Conservation (phyloP, 2,329 filamentous ascomycete genomes). For the Fusarium oxysporum region DNA sequence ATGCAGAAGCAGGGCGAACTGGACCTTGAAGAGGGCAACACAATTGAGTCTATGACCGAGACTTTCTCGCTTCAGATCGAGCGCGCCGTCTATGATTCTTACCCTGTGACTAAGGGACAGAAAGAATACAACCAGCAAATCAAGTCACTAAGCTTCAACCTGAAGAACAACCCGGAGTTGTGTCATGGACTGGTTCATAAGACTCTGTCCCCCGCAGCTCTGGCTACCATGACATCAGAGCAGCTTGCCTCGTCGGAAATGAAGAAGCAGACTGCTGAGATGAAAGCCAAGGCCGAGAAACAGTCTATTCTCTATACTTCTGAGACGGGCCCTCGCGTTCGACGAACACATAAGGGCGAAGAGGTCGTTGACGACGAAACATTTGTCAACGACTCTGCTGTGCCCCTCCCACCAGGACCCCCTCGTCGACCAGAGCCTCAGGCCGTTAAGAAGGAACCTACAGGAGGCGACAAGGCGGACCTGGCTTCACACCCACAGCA, state of each 20-base stretch:
- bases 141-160: conserved; percentile 83
- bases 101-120: conserved; percentile 59
- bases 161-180: conserved; percentile 88
- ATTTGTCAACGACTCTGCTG: conserved; percentile 52
- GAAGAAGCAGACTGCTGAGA: conserved; percentile 79
- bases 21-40: conserved; percentile 71
- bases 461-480: conserved; percentile 39
- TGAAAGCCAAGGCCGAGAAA: conserved; percentile 83
- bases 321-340: conserved; percentile 77
- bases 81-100: conserved; percentile 71
- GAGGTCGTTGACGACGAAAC: conserved; percentile 85
- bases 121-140: conserved; percentile 72
- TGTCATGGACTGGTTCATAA: conserved; percentile 79
- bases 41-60: conserved; percentile 73
- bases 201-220: conserved; percentile 76
- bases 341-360: conserved; percentile 94
- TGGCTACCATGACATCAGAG: conserved; percentile 89
- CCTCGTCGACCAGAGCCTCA: conserved; percentile 39
- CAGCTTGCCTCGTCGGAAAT: conserved; percentile 94
- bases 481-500: conserved; percentile 50
- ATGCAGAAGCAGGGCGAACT: conserved; percentile 75
- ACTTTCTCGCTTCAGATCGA: conserved; percentile 84
- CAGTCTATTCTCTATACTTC: conserved; percentile 86
- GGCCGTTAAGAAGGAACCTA: conserved; percentile 52
- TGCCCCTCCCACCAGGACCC: conserved; percentile 43